Evolutionary conservation across 768 basidiomycete species (phyloP), one percentile per base, ranked within the genome.

Genomic region (Lactarius trivialis): DNA sequence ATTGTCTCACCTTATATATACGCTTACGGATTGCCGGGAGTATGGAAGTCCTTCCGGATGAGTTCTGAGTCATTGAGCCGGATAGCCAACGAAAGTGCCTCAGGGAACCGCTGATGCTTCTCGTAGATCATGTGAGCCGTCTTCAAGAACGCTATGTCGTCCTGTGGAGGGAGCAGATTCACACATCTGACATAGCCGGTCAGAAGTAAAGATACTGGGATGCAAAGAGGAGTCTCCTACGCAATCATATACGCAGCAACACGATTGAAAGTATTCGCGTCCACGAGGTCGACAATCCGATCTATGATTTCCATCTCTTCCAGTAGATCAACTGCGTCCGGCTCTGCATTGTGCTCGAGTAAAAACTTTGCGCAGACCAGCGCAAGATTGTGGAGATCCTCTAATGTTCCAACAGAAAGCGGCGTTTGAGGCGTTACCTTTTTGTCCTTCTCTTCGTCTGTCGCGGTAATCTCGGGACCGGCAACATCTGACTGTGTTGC

Each of bases 161-260:
- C 97, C 28, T 94, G 94, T 49, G 94, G 91, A 0, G 91, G 88
- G 5, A 99, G 82, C 51, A 98, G 82, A 69, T 85, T 88, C 6
- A 98, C 91, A 68, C 93, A 96, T 71, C 91, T 85, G 64, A 17
- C 43, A 57, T 39, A 54, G 64, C 66, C 55, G 63, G 56, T 64
- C 36, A 41, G 14, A 24, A 19, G 7, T 2, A 54, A 32, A 45
- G 4, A 67, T 32, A 45, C 17, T 1, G 69, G 33, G 57, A 57
- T 33, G 43, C 33, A 56, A 36, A 11, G 34, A 36, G 51, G 30
- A 33, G 30, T 43, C 55, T 76, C 85, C 67, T 68, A 91, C 90
- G 89, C 84, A 71, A 96, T 86, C 92, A 98, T 98, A 73, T 99
- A 99, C 55, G 89, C 85, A 68, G 94, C 96, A 6, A 99, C 95